phyloP scores from a whole-genome alignment of 1,284 basidiomycete species.

The Mycocalia duriaeana region DNA sequence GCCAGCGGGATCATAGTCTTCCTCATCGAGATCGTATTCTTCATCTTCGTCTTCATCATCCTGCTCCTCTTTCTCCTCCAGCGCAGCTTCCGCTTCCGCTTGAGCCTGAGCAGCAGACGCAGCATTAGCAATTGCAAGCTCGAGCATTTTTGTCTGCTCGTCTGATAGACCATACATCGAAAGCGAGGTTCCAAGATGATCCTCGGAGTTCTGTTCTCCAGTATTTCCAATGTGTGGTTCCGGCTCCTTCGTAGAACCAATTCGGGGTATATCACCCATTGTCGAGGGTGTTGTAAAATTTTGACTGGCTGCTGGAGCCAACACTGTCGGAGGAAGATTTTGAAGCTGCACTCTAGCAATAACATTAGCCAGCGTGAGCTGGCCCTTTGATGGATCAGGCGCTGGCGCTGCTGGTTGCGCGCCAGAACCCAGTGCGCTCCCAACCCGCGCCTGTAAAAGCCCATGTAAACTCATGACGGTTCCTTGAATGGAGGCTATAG shows the following conservation, averaged over 20 bases:
- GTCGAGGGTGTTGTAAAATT: no score
- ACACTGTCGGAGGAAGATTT: conserved; percentile 23
- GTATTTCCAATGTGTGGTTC: not conserved
- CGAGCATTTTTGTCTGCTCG: conserved; percentile 60
- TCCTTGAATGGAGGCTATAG: conserved; percentile 48
- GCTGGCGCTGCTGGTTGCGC: conserved; percentile 26
- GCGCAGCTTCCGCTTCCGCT: conserved; percentile 66
- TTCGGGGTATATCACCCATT: no score
- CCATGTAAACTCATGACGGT: conserved; percentile 53
- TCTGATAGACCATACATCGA: conserved; percentile 65
- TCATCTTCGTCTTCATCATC: conserved; percentile 45
- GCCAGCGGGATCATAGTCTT: conserved; percentile 27
- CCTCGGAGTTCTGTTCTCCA: conserved; percentile 13
- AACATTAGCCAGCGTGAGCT: conserved; percentile 61
- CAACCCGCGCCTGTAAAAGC: conserved; percentile 54
- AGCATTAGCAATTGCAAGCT: conserved; percentile 66
- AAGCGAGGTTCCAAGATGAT: conserved; percentile 27
- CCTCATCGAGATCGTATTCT: conserved; percentile 26
- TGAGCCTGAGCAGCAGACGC: conserved; percentile 68
- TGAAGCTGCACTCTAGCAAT: conserved; percentile 59
- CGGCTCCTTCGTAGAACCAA: conserved; percentile 2
- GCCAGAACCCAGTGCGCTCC: conserved; percentile 45
- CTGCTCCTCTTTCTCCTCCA: conserved; percentile 63
- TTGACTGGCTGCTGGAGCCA: conserved; percentile 4
- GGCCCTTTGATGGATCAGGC: conserved; percentile 43